Evolutionary conservation across 1,284 basidiomycete species (phyloP).

Genomic region (Dichomitus squalens): DNA sequence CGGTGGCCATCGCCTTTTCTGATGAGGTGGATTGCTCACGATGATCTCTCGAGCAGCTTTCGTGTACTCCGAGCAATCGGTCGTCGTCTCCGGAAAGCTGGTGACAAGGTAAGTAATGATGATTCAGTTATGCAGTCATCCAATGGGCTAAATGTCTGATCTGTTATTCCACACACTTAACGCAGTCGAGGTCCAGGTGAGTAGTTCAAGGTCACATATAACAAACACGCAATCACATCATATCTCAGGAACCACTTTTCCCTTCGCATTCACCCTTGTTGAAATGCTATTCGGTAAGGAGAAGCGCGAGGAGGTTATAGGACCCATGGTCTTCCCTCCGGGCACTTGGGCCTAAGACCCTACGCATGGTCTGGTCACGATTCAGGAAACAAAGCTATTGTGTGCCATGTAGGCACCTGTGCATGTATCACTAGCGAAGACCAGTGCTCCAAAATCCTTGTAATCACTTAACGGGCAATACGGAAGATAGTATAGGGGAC

Average conservation of each 20-base stretch:
- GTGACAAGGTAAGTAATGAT: slow-evolving; percentile 64
- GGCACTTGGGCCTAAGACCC: slow-evolving; percentile 38
- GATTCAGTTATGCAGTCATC: no score
- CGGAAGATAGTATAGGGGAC: no score
- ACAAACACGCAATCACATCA: background rate
- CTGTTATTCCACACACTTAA: background rate
- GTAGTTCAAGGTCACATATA: slow-evolving; percentile 11
- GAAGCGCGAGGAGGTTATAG: slow-evolving; percentile 68
- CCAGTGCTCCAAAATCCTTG: no score
- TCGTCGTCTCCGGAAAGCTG: slow-evolving; percentile 75
- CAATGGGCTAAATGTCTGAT: no score
- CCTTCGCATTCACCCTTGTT: slow-evolving; percentile 29
- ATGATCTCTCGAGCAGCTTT: slow-evolving; percentile 51
- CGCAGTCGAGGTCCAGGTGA: slow-evolving; percentile 76
- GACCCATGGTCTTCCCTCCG: slow-evolving; percentile 79
- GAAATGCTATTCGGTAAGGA: slow-evolving; percentile 52
- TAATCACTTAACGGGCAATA: no score
- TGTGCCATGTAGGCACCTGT: no score
- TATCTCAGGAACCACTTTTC: slow-evolving; percentile 59
- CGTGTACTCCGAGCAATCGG: slow-evolving; percentile 76
- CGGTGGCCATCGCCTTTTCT: slow-evolving; percentile 15
- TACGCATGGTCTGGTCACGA: background rate
- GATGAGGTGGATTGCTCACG: background rate
- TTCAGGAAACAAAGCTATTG: no score
- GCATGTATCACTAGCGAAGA: no score